Conservation (phyloP, 495 filamentous ascomycete species). For the Penicillium maclennaniae region DNA sequence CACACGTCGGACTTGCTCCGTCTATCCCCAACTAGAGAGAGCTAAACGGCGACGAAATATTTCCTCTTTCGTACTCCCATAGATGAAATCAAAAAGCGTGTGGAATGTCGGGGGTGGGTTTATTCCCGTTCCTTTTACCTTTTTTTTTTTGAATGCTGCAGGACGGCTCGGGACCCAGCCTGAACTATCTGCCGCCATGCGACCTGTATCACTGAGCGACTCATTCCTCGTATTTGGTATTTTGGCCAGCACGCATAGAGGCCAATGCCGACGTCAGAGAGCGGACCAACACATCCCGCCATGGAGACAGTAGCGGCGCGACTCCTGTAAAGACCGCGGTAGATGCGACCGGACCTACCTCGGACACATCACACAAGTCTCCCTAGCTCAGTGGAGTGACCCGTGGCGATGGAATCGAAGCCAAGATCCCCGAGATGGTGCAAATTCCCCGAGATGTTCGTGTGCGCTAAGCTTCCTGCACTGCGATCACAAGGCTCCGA, state of each 20-base stretch:
- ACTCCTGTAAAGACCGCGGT: conserved; percentile 29
- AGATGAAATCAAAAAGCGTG: background rate
- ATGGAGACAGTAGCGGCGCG: conserved; percentile 27
- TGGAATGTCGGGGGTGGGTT: background rate
- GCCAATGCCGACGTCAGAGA: conserved; percentile 31
- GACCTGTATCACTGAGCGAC: conserved; percentile 18
- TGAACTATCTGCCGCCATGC: conserved; percentile 12
- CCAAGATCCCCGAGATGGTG: background rate
- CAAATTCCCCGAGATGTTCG: background rate
- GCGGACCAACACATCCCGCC: conserved; percentile 22
- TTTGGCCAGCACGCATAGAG: conserved; percentile 5
- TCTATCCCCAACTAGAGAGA: background rate
- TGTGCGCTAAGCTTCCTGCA: conserved; percentile 10
- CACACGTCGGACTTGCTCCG: conserved; percentile 8
- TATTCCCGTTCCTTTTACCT: background rate
- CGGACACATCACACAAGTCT: conserved; percentile 25
- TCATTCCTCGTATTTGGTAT: conserved; percentile 12
- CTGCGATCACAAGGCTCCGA: conserved; percentile 20
- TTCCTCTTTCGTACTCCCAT: background rate
- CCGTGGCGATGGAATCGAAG: background rate
- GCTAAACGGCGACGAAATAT: no score
- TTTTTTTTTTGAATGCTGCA: background rate
- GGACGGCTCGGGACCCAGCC: background rate
- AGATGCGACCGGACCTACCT: conserved; percentile 19
- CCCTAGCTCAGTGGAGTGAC: background rate